Percentiles rank a stretch among this genome's conserved stretches.
Conservation (phyloP, 495 filamentous ascomycete species). For the Penicillium paradoxum region DNA sequence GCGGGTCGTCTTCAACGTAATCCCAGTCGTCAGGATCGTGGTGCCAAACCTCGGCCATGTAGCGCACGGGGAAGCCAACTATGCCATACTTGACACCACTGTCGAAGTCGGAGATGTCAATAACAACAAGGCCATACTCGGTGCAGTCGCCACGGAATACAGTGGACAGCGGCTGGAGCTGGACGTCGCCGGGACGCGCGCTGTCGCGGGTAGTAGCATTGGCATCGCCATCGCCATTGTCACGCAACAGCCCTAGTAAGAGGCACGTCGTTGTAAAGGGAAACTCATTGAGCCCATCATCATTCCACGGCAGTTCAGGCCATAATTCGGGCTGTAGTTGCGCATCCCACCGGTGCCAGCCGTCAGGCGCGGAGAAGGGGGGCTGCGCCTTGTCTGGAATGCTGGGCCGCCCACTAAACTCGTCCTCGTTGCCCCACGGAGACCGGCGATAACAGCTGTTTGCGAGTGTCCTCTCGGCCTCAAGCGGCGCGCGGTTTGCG, state of each 20-base stretch:
- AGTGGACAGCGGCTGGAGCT: constrained; percentile 17
- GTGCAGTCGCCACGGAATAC: constrained; percentile 16
- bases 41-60: constrained; percentile 13
- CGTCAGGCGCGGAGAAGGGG: constrained; percentile 6
- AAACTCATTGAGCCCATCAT: constrained; percentile 13
- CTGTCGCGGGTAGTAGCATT: neutral
- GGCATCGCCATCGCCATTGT: neutral
- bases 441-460: constrained; percentile 14
- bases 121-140: constrained; percentile 12
- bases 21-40: constrained; percentile 2
- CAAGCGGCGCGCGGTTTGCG: constrained; percentile 14
- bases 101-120: constrained; percentile 17
- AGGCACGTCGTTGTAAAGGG: constrained; percentile 16
- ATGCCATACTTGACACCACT: constrained; percentile 17
- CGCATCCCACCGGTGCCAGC: neutral
- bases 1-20: constrained; percentile 12
- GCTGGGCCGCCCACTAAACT: constrained; percentile 10
- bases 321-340: constrained; percentile 8
- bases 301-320: constrained; percentile 13
- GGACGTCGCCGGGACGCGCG: constrained; percentile 11
- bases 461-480: constrained; percentile 11
- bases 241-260: constrained; percentile 14
- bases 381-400: constrained; percentile 16
- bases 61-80: constrained; percentile 8
- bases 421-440: constrained; percentile 1